Conservation (phyloP, 1,139 yeast species). For the Kluyveromyces sp. region DNA sequence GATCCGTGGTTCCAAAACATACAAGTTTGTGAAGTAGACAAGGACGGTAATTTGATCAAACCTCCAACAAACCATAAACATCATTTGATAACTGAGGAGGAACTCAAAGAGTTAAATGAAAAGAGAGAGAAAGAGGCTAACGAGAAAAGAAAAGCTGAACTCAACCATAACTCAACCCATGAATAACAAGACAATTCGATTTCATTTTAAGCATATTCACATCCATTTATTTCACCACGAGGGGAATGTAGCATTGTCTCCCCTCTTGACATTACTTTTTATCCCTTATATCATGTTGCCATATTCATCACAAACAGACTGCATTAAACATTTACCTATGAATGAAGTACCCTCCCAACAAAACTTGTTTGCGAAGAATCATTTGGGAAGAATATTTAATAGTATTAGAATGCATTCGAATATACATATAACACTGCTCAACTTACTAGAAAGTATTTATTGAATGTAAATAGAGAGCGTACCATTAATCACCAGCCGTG, state of each 20-base stretch:
- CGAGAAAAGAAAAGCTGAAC: constrained; percentile 9
- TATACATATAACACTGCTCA: neutral
- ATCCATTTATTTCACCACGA: neutral
- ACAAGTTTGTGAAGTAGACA: constrained; percentile 36
- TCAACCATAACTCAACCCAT: constrained; percentile 3
- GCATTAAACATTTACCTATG: too few relatives aligned
- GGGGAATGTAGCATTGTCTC: neutral
- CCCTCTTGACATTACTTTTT: neutral
- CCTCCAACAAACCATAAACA: constrained; percentile 41
- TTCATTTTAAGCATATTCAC: constrained; percentile 1
- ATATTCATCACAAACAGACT: neutral
- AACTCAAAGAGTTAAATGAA: constrained; percentile 30
- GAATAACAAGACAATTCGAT: neutral
- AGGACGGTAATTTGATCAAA: constrained; percentile 18
- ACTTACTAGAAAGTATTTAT: neutral
- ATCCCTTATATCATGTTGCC: neutral
- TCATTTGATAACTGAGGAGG: constrained; percentile 53
- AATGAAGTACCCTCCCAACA: neutral
- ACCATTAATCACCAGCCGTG: constrained; percentile 56
- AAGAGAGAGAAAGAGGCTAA: constrained; percentile 12
- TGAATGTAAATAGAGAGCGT: neutral
- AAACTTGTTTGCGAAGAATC: neutral
- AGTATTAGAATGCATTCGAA: neutral
- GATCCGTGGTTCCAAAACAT: constrained; percentile 61
- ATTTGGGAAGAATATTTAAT: neutral